Evolutionary conservation across 148 eudicot genomes (phyloP).

Genomic region (Amaranthus hypochondriacus): DNA sequence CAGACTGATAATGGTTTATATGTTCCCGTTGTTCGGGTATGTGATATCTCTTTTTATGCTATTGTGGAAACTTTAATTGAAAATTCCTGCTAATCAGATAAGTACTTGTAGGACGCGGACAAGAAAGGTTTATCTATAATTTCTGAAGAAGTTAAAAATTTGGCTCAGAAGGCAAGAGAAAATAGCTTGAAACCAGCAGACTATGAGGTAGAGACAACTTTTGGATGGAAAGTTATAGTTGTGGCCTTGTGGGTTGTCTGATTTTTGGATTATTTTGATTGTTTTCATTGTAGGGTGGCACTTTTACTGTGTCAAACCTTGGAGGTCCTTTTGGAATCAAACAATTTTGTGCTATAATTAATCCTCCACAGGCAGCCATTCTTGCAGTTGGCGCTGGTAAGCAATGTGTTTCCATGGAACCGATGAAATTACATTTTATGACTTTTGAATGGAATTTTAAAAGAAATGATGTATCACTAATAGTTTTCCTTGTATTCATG

Average conservation of each 20-base stretch:
- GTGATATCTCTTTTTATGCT: slow-evolving; percentile 15
- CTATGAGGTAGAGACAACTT: slow-evolving; percentile 58
- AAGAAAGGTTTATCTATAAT: slow-evolving; percentile 84
- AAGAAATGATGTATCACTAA: background rate
- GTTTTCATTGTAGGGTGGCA: slow-evolving; percentile 56
- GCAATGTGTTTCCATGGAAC: background rate
- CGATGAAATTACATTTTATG: background rate
- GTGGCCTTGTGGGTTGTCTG: background rate
- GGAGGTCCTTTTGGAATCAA: slow-evolving; percentile 98
- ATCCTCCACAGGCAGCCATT: slow-evolving; percentile 97
- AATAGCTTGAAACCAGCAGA: slow-evolving; percentile 88
- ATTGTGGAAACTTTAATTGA: background rate
- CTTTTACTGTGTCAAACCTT: slow-evolving; percentile 88
- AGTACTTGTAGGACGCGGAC: slow-evolving; percentile 82
- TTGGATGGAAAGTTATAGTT: background rate
- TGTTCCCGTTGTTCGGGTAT: slow-evolving; percentile 84
- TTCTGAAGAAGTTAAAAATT: slow-evolving; percentile 72
- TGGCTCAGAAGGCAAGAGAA: slow-evolving; percentile 89
- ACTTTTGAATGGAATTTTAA: background rate
- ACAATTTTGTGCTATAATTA: slow-evolving; percentile 93
- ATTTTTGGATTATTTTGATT: background rate
- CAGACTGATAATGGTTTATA: slow-evolving; percentile 94
- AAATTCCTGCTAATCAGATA: background rate
- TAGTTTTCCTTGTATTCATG: slow-evolving; percentile 13
- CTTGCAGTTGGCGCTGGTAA: slow-evolving; percentile 90